Evolutionary conservation across 1,139 yeast species (phyloP).

Genomic region (Sugiyamaella xylanicola): DNA sequence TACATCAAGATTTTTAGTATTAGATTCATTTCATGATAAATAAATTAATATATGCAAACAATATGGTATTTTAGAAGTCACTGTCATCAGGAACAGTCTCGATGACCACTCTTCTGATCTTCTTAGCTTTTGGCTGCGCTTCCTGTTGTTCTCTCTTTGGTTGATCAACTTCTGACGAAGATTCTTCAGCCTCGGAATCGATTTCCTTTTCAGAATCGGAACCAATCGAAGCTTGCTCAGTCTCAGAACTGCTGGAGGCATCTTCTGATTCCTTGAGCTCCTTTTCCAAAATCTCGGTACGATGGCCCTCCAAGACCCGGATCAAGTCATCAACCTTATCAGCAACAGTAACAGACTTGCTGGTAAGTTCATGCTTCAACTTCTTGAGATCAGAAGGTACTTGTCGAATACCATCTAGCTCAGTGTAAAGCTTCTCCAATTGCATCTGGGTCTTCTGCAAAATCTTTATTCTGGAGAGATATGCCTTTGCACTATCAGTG

Average conservation of each 20-base stretch:
- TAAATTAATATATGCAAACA: background rate
- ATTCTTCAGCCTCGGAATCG: background rate
- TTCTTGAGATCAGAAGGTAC: slow-evolving; percentile 25
- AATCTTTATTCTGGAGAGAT: slow-evolving; percentile 33
- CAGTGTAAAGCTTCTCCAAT: slow-evolving; percentile 32
- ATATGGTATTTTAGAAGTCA: slow-evolving; percentile 22
- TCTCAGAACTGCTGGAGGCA: slow-evolving; percentile 11
- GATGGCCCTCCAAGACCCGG: slow-evolving; percentile 28
- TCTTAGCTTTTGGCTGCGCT: slow-evolving; percentile 13
- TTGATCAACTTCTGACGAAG: background rate
- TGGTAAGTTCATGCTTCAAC: slow-evolving; percentile 32
- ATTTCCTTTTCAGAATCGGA: slow-evolving; percentile 11
- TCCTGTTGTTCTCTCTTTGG: background rate
- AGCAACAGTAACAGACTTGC: slow-evolving; percentile 30
- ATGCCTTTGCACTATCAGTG: slow-evolving; percentile 21
- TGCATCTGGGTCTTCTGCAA: slow-evolving; percentile 33
- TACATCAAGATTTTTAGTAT: too few species aligned
- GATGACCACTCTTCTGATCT: slow-evolving; percentile 29
- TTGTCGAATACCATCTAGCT: slow-evolving; percentile 28
- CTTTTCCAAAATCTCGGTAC: slow-evolving; percentile 25
- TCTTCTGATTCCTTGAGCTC: slow-evolving; percentile 14
- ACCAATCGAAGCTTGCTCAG: slow-evolving; percentile 15
- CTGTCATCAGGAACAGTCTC: slow-evolving; percentile 35
- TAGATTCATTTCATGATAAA: background rate
- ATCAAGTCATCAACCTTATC: slow-evolving; percentile 34